Evolutionary conservation across 305 asterid species (phyloP), one percentile per base, ranked within the genome.

Genomic region (Nicotiana rustica): DNA sequence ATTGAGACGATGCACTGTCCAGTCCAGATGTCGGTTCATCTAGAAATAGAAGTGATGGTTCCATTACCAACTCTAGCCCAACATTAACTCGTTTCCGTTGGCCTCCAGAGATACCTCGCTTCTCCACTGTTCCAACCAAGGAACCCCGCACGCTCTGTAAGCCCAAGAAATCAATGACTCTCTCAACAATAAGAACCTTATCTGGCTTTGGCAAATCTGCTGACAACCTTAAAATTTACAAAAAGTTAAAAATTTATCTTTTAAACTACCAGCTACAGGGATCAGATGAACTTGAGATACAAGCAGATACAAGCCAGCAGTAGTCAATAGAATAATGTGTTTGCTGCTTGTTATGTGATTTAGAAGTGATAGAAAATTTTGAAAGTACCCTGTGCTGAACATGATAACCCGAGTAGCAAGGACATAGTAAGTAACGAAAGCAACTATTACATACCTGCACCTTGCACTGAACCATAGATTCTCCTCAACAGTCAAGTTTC

Each of bases 61-160:
- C 99, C 95, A 94, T 96, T 73, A 96, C 99, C 86, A 96, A 86
- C 89, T 96, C 99, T 61, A 96, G 86, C 62, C 99, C 99, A 83
- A 96, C 99, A 88, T 96, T 96, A 60, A 96, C 99, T 82, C 99
- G 94, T 88, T 96, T 96, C 89, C 97, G 92, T 87, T 96, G 99
- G 76, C 99, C 99, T 81, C 99, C 99, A 47, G 99, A 96, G 82
- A 96, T 93, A 57, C 99, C 98, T 89, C 99, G 88, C 79, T 94
- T 92, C 90, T 96, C 99, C 60, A 96, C 97, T 66, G 99, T 93
- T 80, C 99, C 99, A 85, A 96, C 98, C 88, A 96, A 83, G 83
- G 99, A 96, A 71, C 91, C 92, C 18, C 99, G 92, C 57, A 91
- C 91, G 31, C 90, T 88, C 89, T 94, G 99, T 87, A 96, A 88